Evolutionary conservation across 257 asterid species (phyloP).

Genomic region (Thymus mandschuricus): DNA sequence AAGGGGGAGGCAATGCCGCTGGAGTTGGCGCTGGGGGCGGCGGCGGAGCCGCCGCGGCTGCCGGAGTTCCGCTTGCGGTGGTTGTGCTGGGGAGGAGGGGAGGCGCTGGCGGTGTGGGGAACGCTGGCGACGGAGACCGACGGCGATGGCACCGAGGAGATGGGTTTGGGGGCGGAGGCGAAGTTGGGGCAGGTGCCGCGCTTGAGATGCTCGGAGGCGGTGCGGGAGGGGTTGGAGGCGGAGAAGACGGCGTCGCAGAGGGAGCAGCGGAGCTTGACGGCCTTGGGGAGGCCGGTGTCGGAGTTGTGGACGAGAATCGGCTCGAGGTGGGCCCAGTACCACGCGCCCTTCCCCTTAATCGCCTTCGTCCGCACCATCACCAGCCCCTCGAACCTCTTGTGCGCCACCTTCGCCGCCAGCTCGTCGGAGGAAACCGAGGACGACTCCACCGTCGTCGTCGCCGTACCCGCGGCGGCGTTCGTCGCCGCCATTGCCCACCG

Average conservation of each 20-base stretch:
- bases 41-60: slow-evolving; percentile 20
- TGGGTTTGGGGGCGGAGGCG: slow-evolving; percentile 65
- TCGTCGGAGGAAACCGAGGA: slow-evolving; percentile 53
- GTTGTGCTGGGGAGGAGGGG: slow-evolving; percentile 32
- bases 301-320: slow-evolving; percentile 80
- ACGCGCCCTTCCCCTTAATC: slow-evolving; percentile 93
- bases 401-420: slow-evolving; percentile 76
- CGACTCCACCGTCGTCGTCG: slow-evolving; percentile 35
- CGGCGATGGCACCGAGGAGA: slow-evolving; percentile 59
- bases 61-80: slow-evolving; percentile 45
- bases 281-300: slow-evolving; percentile 81
- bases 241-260: slow-evolving; percentile 95
- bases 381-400: slow-evolving; percentile 85
- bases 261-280: slow-evolving; percentile 88
- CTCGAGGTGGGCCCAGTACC: slow-evolving; percentile 99
- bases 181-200: slow-evolving; percentile 96
- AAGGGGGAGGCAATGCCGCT: slow-evolving; percentile 33
- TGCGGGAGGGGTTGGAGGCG: slow-evolving; percentile 94
- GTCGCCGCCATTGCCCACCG: slow-evolving; percentile 54
- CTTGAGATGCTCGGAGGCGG: slow-evolving; percentile 97
- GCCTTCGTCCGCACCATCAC: slow-evolving; percentile 89
- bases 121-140: slow-evolving; percentile 23
- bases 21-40: slow-evolving; percentile 29
- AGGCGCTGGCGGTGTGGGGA: slow-evolving; percentile 2
- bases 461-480: slow-evolving; percentile 38